These are phyloP conservation scores for Lodderomyces elongisporus DNA, from an alignment of 1,139 yeast genomes.

Conservation along the genomic window DNA sequence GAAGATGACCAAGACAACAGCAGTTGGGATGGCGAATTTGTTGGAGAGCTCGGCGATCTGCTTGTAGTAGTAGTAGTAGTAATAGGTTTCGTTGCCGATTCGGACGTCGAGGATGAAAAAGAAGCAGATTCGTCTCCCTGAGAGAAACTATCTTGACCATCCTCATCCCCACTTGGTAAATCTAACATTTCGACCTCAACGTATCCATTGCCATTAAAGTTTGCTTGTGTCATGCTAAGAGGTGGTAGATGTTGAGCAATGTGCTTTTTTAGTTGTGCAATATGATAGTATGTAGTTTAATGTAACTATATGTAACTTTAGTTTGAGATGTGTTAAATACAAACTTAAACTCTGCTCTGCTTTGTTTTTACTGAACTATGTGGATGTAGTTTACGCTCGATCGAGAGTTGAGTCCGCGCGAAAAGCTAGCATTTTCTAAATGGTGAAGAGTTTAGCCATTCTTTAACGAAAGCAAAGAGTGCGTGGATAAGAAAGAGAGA, in stretches of 20 bases:
- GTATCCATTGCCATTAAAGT: constrained; percentile 7
- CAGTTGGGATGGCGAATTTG: background rate
- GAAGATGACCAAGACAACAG: background rate
- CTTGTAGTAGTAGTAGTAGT: background rate
- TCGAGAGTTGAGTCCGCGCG: no score
- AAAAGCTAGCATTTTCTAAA: no score
- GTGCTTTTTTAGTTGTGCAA: background rate
- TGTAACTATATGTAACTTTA: no score
- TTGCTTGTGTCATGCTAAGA: background rate
- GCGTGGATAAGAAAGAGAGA: no score
- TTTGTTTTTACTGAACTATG: no score
- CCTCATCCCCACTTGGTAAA: constrained; percentile 25
- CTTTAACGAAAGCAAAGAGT: no score
- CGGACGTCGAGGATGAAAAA: constrained; percentile 31
- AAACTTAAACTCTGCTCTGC: no score
- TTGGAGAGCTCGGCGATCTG: background rate
- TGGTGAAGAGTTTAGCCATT: no score
- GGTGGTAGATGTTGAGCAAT: background rate
- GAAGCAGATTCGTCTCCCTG: no score
- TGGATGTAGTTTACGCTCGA: no score
- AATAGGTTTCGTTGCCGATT: constrained; percentile 10
- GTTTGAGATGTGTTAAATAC: no score
- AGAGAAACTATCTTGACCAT: constrained; percentile 7
- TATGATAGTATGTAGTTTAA: no score
- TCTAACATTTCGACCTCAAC: constrained; percentile 48